Conservation (phyloP, 2,329 filamentous ascomycete species). For the Claviceps maximensis region DNA sequence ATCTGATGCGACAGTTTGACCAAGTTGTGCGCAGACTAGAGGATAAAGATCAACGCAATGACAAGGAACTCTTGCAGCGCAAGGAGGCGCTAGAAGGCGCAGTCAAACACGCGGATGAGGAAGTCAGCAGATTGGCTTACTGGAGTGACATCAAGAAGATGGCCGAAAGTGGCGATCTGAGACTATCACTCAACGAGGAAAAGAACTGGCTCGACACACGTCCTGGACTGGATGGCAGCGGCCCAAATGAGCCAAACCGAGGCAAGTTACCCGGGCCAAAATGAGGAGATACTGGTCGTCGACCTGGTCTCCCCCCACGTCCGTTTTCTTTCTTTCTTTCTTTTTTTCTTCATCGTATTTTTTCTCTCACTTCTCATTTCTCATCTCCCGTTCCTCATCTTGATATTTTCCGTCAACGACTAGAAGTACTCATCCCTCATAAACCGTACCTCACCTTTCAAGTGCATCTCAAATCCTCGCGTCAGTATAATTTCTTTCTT, state of each 20-base stretch:
- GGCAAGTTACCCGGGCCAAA: constrained; percentile 5
- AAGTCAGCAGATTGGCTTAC: constrained; percentile 70
- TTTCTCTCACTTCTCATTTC: background rate
- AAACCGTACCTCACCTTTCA: background rate
- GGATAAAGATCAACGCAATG: constrained; percentile 23
- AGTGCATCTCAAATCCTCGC: background rate
- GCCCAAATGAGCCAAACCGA: constrained; percentile 26
- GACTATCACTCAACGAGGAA: constrained; percentile 27
- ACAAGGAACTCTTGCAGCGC: constrained; percentile 23
- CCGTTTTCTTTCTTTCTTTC: background rate
- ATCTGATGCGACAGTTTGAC: constrained; percentile 47
- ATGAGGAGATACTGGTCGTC: background rate
- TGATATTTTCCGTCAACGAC: background rate
- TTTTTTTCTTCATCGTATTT: too few relatives aligned
- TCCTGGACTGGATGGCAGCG: constrained; percentile 41
- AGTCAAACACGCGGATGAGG: constrained; percentile 61
- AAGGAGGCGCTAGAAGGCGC: constrained; percentile 61
- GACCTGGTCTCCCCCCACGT: background rate
- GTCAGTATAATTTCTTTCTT: background rate
- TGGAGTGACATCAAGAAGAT: constrained; percentile 75
- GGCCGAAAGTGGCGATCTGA: constrained; percentile 38
- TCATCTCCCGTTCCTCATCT: background rate
- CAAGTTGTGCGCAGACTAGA: constrained; percentile 27
- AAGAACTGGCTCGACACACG: constrained; percentile 27
- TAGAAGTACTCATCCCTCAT: background rate